These are phyloP conservation scores for Gynochthodes officinalis DNA, from an alignment of 257 asterid genomes.

Conservation along the genomic window DNA sequence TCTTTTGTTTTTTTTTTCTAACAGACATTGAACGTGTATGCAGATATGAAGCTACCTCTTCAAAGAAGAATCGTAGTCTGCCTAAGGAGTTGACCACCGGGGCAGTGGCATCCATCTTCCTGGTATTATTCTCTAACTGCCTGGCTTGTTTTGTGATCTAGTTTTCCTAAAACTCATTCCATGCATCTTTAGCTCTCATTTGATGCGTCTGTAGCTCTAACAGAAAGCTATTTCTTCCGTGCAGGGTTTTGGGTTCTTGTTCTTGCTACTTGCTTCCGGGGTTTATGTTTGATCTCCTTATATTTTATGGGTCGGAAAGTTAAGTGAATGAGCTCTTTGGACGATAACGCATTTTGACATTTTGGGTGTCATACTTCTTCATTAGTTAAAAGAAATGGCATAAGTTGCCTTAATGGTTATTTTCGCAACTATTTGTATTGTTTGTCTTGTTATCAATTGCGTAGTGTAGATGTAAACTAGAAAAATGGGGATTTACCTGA, in stretches of 20 bases:
- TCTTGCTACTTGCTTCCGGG: slow-evolving; percentile 93
- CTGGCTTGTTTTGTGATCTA: neutral
- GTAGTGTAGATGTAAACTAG: no score
- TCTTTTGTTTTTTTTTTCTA: neutral
- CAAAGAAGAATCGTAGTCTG: slow-evolving; percentile 78
- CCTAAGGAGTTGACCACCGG: slow-evolving; percentile 84
- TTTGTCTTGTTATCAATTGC: no score
- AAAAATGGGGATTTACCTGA: no score
- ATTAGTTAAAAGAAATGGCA: neutral
- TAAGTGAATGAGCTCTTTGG: slow-evolving; percentile 2
- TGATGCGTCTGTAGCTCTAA: slow-evolving; percentile 3
- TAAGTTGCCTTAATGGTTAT: neutral
- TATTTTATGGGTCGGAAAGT: neutral
- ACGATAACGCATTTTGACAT: neutral
- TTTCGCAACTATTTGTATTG: neutral
- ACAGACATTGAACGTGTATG: slow-evolving; percentile 14
- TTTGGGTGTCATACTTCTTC: neutral
- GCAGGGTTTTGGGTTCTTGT: slow-evolving; percentile 97
- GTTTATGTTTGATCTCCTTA: slow-evolving; percentile 64
- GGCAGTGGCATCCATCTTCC: slow-evolving; percentile 81
- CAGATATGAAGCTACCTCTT: slow-evolving; percentile 96
- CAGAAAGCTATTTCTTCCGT: slow-evolving; percentile 9
- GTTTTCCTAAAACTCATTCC: neutral
- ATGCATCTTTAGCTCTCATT: neutral
- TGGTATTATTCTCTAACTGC: slow-evolving; percentile 40